phyloP scores from a whole-genome alignment of 176 grass and related monocot genomes.

The Musa beccarii region DNA sequence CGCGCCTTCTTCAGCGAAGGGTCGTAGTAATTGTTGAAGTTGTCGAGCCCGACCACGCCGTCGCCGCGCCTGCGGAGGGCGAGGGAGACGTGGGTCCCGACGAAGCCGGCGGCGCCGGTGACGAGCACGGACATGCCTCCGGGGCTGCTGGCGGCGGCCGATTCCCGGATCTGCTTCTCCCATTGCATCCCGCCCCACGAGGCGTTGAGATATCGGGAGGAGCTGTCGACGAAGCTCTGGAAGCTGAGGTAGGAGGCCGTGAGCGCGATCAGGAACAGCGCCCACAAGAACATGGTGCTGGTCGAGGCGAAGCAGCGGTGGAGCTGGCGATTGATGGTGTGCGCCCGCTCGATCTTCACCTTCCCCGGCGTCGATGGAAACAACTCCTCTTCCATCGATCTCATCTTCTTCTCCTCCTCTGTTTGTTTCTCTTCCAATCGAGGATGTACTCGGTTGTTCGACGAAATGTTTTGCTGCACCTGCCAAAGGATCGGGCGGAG shows the following conservation, averaged over 20 bases:
- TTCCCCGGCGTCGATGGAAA: conserved; percentile 1
- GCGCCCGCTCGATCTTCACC: conserved; percentile 4
- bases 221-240: not conserved
- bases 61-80: not conserved
- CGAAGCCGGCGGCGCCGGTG: not conserved
- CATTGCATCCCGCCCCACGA: conserved; percentile 2
- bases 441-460: too few relatives aligned
- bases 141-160: not conserved
- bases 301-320: conserved; percentile 3
- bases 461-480: too few relatives aligned
- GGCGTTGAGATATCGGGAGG: not conserved
- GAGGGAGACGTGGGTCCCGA: not conserved
- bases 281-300: conserved; percentile 2
- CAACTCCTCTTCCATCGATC: not conserved
- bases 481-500: too few relatives aligned
- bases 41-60: conserved; percentile 26
- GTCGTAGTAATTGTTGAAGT: conserved; percentile 32
- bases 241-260: not conserved
- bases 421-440: too few relatives aligned
- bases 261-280: conserved; percentile 5
- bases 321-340: not conserved
- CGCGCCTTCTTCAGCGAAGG: conserved; percentile 32
- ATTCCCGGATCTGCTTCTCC: not conserved
- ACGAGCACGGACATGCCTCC: not conserved
- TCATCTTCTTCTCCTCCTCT: not conserved